A percentile compares a stretch with the other conserved stretches of the same genome.
Evolutionary conservation across 2,329 filamentous ascomycete species (phyloP).

Genomic region (Aspergillus texensis): DNA sequence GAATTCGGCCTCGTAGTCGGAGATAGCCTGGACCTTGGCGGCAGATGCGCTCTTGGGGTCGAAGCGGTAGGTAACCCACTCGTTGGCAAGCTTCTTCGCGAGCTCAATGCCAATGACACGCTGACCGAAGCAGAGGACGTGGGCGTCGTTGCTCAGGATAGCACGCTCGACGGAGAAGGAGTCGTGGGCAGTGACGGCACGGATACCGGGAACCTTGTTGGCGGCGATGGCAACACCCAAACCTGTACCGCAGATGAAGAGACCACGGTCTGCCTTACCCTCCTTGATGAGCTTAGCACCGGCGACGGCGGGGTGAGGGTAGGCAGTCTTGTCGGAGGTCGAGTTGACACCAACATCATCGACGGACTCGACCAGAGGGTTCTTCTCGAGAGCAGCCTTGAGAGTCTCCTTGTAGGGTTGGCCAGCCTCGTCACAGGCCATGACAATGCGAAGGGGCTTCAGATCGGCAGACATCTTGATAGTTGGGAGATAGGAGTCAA

Average conservation of each 20-base stretch:
- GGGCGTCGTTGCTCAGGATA: conserved; percentile 81
- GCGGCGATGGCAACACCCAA: conserved; percentile 86
- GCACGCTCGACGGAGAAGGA: conserved; percentile 80
- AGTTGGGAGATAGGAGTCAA: neutral
- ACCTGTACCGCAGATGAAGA: conserved; percentile 81
- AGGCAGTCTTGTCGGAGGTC: conserved; percentile 73
- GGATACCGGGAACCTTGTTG: conserved; percentile 82
- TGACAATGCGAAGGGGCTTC: conserved; percentile 59
- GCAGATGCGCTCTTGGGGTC: conserved; percentile 67
- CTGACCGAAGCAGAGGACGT: conserved; percentile 86
- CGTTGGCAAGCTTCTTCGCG: conserved; percentile 72
- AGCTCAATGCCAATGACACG: conserved; percentile 80
- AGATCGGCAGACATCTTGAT: conserved; percentile 35
- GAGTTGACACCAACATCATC: conserved; percentile 73
- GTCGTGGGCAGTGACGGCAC: conserved; percentile 88
- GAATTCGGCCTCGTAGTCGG: conserved; percentile 46
- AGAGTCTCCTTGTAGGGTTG: conserved; percentile 77
- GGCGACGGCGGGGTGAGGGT: conserved; percentile 75
- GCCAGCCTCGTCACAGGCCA: conserved; percentile 73
- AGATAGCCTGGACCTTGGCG: conserved; percentile 58
- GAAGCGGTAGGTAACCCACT: conserved; percentile 85
- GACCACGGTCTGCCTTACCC: conserved; percentile 69
- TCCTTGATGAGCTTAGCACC: conserved; percentile 61
- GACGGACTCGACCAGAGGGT: conserved; percentile 67
- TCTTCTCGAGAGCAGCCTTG: conserved; percentile 69